Base-by-base conservation (phyloP, 352 stramenopile species). In the Pythium biforme region DNA sequence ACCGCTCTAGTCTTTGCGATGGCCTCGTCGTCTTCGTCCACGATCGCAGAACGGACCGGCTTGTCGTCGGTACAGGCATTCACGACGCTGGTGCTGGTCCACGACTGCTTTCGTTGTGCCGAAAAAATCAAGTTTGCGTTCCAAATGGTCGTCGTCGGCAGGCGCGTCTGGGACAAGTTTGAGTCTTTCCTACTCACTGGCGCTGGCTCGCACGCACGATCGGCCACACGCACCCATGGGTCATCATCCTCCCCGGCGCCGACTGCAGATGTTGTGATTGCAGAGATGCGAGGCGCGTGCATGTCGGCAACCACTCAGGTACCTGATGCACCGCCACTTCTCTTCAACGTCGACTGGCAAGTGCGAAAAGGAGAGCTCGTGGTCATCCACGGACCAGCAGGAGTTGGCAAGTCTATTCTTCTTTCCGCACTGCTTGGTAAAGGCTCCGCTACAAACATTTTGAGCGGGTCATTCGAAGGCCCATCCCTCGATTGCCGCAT, bases 341-440 rank as follows among this genome's bases (percentile, higher is more conserved):
- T 57, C 1, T 1, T 57, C 7, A 26, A 52, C 26, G 41, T 52
- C 23, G 6, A 60, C 39, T 52, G 39, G 40, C 31, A 10, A 1
- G 7, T 64, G 12, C 34, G 37, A 14, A 2, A 22, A 17, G 57
- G 57, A 12, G 57, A 56, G 15, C 47, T 64, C 1, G 37, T 57
- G 19, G 48, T 64, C 11, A 64, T 64, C 48, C 47, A 57, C 19
- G 57, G 57, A 2, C 6, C 33, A 2, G 47, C 27, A 3, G 57
- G 59, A 27, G 11, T 22, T 4, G 57, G 59, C 39, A 66, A 66
- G 26, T 59, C 59, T 8, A 20, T 23, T 7, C 39, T 66, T 2
- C 50, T 66, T 12, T 9, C n/a, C 7, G 50, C 59, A 14, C 17
- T 64, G 1, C 34, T 29, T n/a, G 47, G 57, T 29, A 40, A 40